Evolutionary conservation across 2,329 filamentous ascomycete genomes (phyloP).

Genomic region (Aspergillus tanneri): DNA sequence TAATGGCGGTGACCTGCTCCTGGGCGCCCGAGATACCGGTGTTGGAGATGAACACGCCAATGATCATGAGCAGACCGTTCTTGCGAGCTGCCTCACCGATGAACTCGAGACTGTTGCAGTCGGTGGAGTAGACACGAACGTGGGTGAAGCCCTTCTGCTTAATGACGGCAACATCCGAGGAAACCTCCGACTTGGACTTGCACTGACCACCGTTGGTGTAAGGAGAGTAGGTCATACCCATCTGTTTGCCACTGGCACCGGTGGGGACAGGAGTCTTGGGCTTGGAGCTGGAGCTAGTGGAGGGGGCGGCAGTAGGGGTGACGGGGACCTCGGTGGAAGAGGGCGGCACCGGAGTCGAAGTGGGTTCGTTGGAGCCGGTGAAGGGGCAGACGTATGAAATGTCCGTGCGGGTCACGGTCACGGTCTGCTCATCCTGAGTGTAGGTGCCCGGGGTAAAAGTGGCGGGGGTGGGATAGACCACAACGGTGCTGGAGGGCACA

Average conservation of each 20-base stretch:
- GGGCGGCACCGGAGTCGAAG: constrained; percentile 29
- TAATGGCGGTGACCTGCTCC: constrained; percentile 72
- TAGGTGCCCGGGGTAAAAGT: constrained; percentile 69
- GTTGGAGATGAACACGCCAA: constrained; percentile 80
- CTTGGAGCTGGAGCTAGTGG: constrained; percentile 28
- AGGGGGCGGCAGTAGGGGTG: constrained; percentile 22
- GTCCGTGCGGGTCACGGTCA: constrained; percentile 68
- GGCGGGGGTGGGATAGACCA: constrained; percentile 64
- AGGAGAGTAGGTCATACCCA: constrained; percentile 78
- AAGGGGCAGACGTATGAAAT: constrained; percentile 71
- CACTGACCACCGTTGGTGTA: constrained; percentile 61
- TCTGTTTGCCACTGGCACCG: constrained; percentile 49
- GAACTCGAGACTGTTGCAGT: constrained; percentile 77
- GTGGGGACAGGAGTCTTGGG: constrained; percentile 18
- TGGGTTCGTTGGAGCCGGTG: constrained; percentile 44
- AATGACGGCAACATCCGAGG: constrained; percentile 61
- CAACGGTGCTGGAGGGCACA: constrained; percentile 52
- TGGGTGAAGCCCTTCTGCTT: constrained; percentile 65
- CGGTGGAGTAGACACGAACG: constrained; percentile 85
- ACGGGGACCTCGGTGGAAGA: constrained; percentile 22
- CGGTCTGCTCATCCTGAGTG: constrained; percentile 64
- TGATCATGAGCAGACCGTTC: constrained; percentile 73
- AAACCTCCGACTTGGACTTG: constrained; percentile 62
- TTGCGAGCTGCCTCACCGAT: constrained; percentile 68
- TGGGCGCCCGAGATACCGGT: constrained; percentile 61